Evolutionary conservation across 345 rosid species (phyloP), one percentile per base, ranked within the genome.

Genomic region (Linum usitatissimum): DNA sequence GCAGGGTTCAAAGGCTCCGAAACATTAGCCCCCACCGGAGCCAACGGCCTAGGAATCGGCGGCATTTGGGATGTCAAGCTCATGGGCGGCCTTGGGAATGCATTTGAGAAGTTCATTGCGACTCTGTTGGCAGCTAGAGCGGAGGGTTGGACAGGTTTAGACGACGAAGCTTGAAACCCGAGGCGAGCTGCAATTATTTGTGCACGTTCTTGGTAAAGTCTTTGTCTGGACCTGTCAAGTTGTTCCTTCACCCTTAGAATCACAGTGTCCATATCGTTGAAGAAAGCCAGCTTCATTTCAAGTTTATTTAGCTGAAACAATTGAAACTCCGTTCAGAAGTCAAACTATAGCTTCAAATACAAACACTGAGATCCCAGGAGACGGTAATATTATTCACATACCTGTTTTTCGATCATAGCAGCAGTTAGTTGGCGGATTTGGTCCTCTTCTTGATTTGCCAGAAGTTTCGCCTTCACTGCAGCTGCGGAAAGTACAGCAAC

Each of bases 151-250:
- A 78, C 71, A 64, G 74, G 70, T 75, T 84, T 77, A 17, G 96
- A 82, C 13, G 92, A 76, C 60, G 86, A 64, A 64, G 84, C 75
- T n/a, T 82, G 84, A 55, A 78, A 60, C 57, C 93, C 95, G 19
- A 90, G 93, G 61, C 97, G 85, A 40, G 96, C 73, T 70, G 94
- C 88, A 60, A 94, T 94, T 77, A 94, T 94, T 77, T 90, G 96
- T 49, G 89, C 87, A 61, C 99, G 78, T 71, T 94, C 97, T 15
- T 83, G 89, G 78, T 81, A 90, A 45, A 94, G 94, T 69, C 80
- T 85, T 75, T 90, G 97, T 70, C 81, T 87, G 61, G 93, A 85
- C 73, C 96, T 78, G 60, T 94, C 97, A 78, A 94, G 76, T 64
- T 90, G 97, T 79, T 94, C 99, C 75, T 78, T 83, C 19, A 82